Evolutionary conservation across 2,329 filamentous ascomycete species (phyloP).

Genomic region (Stagonosporopsis tanaceti): DNA sequence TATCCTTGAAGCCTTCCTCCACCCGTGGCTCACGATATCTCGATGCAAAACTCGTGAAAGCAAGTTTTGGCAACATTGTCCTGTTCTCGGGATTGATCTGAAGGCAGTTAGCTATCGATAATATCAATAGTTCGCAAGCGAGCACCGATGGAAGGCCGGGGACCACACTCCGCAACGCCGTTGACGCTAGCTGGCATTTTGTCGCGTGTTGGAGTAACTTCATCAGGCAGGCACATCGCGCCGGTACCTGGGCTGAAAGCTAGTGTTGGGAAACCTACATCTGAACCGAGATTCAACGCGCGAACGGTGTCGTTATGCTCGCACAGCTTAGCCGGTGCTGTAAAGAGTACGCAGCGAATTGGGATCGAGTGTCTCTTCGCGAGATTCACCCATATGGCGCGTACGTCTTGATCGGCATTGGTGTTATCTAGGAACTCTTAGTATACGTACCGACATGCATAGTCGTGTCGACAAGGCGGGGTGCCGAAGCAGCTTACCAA

Average conservation of each 20-base stretch:
- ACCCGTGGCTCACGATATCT: constrained; percentile 75
- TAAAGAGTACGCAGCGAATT: constrained; percentile 87
- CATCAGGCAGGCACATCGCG: constrained; percentile 12
- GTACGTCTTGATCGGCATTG: constrained; percentile 82
- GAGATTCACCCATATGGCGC: constrained; percentile 79
- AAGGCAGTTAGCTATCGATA: constrained; percentile 26
- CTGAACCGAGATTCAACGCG: constrained; percentile 61
- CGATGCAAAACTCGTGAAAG: constrained; percentile 78
- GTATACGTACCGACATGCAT: constrained; percentile 18
- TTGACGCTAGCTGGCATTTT: constrained; percentile 6
- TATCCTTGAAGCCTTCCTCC: constrained; percentile 84
- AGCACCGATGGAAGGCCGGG: constrained; percentile 10
- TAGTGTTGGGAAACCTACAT: constrained; percentile 43
- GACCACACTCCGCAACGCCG: constrained; percentile 16
- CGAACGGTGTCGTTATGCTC: constrained; percentile 90
- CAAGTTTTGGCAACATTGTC: constrained; percentile 75
- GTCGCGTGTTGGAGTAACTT: constrained; percentile 16
- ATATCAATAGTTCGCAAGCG: constrained; percentile 16
- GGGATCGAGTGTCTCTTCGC: constrained; percentile 75
- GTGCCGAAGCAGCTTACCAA: constrained; percentile 67
- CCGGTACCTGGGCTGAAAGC: constrained; percentile 15
- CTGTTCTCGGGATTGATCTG: constrained; percentile 85
- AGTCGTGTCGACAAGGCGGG: constrained; percentile 23
- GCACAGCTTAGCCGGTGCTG: constrained; percentile 71
- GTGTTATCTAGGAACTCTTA: constrained; percentile 76